Percentiles rank a stretch among this genome's conserved stretches.
Evolutionary conservation across 1,284 basidiomycete genomes (phyloP).

Genomic region (Irpex sp.): DNA sequence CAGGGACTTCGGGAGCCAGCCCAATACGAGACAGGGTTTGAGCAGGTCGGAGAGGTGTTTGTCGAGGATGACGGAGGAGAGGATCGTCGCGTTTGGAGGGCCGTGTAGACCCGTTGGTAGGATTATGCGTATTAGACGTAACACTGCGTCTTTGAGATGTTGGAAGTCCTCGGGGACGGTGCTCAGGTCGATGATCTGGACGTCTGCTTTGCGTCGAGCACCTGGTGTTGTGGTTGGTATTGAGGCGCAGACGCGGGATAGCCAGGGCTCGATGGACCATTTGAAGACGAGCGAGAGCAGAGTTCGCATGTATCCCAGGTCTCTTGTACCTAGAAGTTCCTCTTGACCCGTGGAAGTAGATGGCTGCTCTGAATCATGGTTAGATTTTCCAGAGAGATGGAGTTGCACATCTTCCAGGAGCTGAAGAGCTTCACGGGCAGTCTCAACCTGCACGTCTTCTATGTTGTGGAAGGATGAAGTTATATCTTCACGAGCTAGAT

Average conservation of each 20-base stretch:
- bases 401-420: slow-evolving; percentile 49
- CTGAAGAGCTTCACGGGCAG: slow-evolving; percentile 51
- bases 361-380: not conserved
- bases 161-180: slow-evolving; percentile 36
- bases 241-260: slow-evolving; percentile 36
- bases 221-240: slow-evolving; percentile 33
- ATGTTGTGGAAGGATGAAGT: slow-evolving; percentile 23
- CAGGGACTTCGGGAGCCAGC: slow-evolving; percentile 60
- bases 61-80: slow-evolving; percentile 56
- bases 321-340: slow-evolving; percentile 55
- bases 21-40: slow-evolving; percentile 52
- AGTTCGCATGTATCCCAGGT: slow-evolving; percentile 55
- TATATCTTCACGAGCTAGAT: slow-evolving; percentile 20
- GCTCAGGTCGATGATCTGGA: slow-evolving; percentile 40
- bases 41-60: slow-evolving; percentile 54
- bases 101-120: slow-evolving; percentile 45
- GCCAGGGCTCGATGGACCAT: slow-evolving; percentile 57
- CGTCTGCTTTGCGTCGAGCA: slow-evolving; percentile 14
- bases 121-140: slow-evolving; percentile 40
- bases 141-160: slow-evolving; percentile 35
- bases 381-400: slow-evolving; percentile 9
- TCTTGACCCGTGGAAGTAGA: slow-evolving; percentile 11
- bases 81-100: slow-evolving; percentile 45
- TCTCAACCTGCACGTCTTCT: slow-evolving; percentile 43
- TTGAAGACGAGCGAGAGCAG: slow-evolving; percentile 62